A percentile compares a stretch with the other conserved stretches of the same genome.
Evolutionary conservation across 805 yeast genomes (phyloP).

Genomic region (Myxozyma geophila): DNA sequence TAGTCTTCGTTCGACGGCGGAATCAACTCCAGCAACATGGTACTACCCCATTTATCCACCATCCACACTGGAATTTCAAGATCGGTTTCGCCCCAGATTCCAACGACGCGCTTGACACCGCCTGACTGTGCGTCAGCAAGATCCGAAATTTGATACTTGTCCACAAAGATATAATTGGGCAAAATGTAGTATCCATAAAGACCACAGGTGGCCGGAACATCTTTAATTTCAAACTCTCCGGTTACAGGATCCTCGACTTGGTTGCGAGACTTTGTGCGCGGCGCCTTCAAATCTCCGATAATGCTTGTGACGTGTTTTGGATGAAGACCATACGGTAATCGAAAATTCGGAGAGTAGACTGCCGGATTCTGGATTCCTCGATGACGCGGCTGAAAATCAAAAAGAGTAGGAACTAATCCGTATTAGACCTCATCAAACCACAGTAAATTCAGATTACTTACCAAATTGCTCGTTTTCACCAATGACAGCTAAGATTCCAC

Average conservation of each 20-base stretch:
- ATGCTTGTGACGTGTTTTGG: slow-evolving; percentile 32
- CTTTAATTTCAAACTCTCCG: slow-evolving; percentile 18
- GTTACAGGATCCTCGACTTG: slow-evolving; percentile 26
- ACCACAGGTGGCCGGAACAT: slow-evolving; percentile 46
- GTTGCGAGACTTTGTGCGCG: slow-evolving; percentile 21
- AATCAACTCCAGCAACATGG: slow-evolving; percentile 49
- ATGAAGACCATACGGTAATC: slow-evolving; percentile 34
- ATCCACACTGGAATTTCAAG: slow-evolving; percentile 61
- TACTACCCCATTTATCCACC: slow-evolving; percentile 53
- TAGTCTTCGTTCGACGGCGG: slow-evolving; percentile 22
- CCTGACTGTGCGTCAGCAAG: slow-evolving; percentile 39
- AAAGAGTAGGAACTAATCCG: slow-evolving; percentile 30
- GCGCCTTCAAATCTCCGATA: slow-evolving; percentile 25
- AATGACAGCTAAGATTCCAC: slow-evolving; percentile 34
- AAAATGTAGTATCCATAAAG: slow-evolving; percentile 52
- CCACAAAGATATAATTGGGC: slow-evolving; percentile 57
- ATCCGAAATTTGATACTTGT: slow-evolving; percentile 56
- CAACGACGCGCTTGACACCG: slow-evolving; percentile 36
- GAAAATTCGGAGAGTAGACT: slow-evolving; percentile 24
- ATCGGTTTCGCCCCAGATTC: slow-evolving; percentile 59
- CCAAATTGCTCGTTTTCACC: slow-evolving; percentile 36
- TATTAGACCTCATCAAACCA: not conserved
- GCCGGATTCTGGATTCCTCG: slow-evolving; percentile 17
- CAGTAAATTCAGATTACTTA: not conserved
- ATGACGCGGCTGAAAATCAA: slow-evolving; percentile 33